These are phyloP conservation scores for Suzukiozyma palmioleophila DNA, from an alignment of 1,139 yeast genomes.

Conservation along the genomic window DNA sequence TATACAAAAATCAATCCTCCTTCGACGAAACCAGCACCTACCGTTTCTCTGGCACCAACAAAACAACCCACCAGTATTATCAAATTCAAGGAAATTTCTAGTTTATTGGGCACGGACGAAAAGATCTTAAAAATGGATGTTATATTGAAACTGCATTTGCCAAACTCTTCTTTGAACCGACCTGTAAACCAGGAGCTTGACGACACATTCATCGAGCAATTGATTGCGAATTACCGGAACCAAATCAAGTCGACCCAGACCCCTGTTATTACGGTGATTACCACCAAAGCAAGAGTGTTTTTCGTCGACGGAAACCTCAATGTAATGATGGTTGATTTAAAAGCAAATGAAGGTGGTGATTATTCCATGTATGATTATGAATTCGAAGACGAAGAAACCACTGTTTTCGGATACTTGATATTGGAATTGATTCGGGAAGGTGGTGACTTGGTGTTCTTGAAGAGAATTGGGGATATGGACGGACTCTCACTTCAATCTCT, in stretches of 20 bases:
- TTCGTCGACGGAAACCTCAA: conserved; percentile 34
- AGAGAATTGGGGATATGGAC: conserved; percentile 30
- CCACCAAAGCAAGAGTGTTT: conserved; percentile 43
- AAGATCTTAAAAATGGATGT: conserved; percentile 42
- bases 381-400: conserved; percentile 50
- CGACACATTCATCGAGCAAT: conserved; percentile 34
- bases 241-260: conserved; percentile 30
- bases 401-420: conserved; percentile 57
- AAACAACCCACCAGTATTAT: conserved; percentile 10
- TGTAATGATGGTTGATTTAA: conserved; percentile 42
- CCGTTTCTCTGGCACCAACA: neutral
- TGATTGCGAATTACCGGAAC: conserved; percentile 36
- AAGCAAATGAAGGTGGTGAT: conserved; percentile 51
- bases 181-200: conserved; percentile 23
- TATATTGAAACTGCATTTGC: conserved; percentile 34
- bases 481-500: conserved; percentile 20
- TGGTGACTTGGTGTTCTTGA: conserved; percentile 58
- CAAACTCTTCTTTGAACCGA: conserved; percentile 21
- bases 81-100: conserved; percentile 32
- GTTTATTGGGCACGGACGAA: conserved; percentile 30
- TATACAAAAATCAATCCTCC: neutral
- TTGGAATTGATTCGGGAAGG: conserved; percentile 54
- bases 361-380: conserved; percentile 79
- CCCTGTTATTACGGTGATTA: conserved; percentile 46
- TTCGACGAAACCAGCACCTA: neutral